Evolutionary conservation across 257 asterid genomes (phyloP), one percentile per base, ranked within the genome.

Genomic region (Petunia secreta): DNA sequence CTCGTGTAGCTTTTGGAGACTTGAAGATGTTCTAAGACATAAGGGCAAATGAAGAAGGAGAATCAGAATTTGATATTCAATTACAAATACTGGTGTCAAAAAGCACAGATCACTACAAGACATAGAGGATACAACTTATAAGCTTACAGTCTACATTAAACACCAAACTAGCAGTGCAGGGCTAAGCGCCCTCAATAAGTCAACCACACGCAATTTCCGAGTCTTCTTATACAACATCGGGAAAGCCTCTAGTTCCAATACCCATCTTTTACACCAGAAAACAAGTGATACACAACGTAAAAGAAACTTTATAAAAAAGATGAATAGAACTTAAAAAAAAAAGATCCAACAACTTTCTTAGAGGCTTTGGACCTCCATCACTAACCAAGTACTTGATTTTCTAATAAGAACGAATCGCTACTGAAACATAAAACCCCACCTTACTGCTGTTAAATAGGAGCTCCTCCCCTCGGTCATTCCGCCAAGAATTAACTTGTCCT

Each of bases 401-500:
- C 41, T 58, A 71, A 60, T 60, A 48, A 6, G 48, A 78, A 25
- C 25, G 34, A 13, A 53, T 46, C 2, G 14, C 40, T 16, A 58
- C 54, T 48, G 67, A 77, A 75, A 75, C n/a, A 57, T 64, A 77
- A 80, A 75, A 57, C 77, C 84, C 46, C 86, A 95, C 99, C 99
- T 93, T 95, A 82, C 94, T 91, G 84, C 94, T 93, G 79, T 95
- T 91, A 87, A 95, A 95, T 50, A 93, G 82, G 80, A 91, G 96
- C 79, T 95, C 99, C 87, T 95, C 98, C 44, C 99, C 99, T 63
- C 91, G 89, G 58, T 87, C 94, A 78, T 90, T 92, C 87, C 97
- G 87, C 99, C 99, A 95, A 0, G 99, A 95, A 82, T 91, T 85
- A 77, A 95, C 94, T 84, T 92, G 97, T 78, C 94, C 99, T 74